Conservation (phyloP, 306 rosid genomes). For the Parietaria judaica region DNA sequence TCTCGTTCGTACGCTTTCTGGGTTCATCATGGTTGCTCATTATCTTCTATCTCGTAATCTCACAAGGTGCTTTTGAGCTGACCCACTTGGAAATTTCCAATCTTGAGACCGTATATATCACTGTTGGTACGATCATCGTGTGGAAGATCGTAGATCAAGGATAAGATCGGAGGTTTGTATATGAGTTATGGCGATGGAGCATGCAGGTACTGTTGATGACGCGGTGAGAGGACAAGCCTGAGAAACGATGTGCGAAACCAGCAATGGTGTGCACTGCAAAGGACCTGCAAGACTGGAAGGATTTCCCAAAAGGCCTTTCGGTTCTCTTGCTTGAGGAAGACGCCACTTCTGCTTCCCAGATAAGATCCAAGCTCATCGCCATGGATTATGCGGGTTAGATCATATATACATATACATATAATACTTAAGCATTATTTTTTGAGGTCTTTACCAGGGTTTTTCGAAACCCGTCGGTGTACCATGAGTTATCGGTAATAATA, state of each 20-base stretch:
- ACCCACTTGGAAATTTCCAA: slow-evolving; percentile 14
- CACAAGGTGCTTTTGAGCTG: slow-evolving; percentile 4
- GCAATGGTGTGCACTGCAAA: slow-evolving; percentile 98
- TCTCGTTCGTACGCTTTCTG: not conserved
- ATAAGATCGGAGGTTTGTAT: slow-evolving; percentile 16
- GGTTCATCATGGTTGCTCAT: slow-evolving; percentile 4
- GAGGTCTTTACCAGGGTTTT: slow-evolving; percentile 6
- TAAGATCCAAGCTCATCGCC: slow-evolving; percentile 66
- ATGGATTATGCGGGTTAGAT: slow-evolving; percentile 79
- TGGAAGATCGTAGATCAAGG: slow-evolving; percentile 24
- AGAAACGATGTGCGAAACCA: slow-evolving; percentile 90
- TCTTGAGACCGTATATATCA: not conserved
- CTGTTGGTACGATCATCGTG: not conserved
- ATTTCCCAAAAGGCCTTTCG: slow-evolving; percentile 90
- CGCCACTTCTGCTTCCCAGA: slow-evolving; percentile 56
- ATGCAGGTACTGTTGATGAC: slow-evolving; percentile 28
- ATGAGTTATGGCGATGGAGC: slow-evolving; percentile 11
- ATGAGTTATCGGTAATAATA: too few relatives aligned
- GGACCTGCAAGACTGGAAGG: slow-evolving; percentile 90
- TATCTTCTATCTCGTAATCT: not conserved
- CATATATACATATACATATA: slow-evolving; percentile 5
- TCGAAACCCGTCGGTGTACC: too few relatives aligned
- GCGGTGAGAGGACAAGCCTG: slow-evolving; percentile 6
- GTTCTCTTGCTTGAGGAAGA: slow-evolving; percentile 89
- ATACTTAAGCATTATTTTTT: not conserved